Percentiles rank a stretch among this genome's conserved stretches.
Evolutionary conservation across 2,329 filamentous ascomycete species (phyloP).

Genomic region (Fusarium oxysporum): DNA sequence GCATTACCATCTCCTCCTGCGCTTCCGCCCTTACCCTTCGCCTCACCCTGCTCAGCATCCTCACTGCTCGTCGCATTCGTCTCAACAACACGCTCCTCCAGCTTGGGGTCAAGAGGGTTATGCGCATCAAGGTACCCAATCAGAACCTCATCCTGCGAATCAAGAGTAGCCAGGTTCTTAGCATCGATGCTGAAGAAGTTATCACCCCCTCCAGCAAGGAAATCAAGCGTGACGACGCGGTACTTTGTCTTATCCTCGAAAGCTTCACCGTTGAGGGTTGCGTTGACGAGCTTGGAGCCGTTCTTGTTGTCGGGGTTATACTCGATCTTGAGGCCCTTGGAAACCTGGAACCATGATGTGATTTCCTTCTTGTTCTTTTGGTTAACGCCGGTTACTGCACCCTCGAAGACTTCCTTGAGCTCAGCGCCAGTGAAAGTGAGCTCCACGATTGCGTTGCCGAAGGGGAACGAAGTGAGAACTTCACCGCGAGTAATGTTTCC

Average conservation of each 20-base stretch:
- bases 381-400: conserved; percentile 66
- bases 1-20: conserved; percentile 14
- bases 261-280: conserved; percentile 61
- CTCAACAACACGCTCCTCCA: conserved; percentile 57
- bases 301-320: conserved; percentile 65
- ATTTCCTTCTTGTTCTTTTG: conserved; percentile 64
- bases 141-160: conserved; percentile 66
- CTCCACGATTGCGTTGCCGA: conserved; percentile 73
- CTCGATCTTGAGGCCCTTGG: conserved; percentile 64
- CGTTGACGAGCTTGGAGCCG: conserved; percentile 63
- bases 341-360: conserved; percentile 71
- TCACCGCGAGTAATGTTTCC: conserved; percentile 73
- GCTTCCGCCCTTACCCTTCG: conserved; percentile 13
- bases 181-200: conserved; percentile 63
- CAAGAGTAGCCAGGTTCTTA: conserved; percentile 58
- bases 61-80: conserved; percentile 28
- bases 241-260: conserved; percentile 63
- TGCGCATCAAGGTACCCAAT: conserved; percentile 61
- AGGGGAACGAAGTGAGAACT: conserved; percentile 73
- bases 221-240: conserved; percentile 71
- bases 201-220: conserved; percentile 71
- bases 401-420: conserved; percentile 69
- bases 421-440: conserved; percentile 64
- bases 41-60: conserved; percentile 18
- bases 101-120: conserved; percentile 61